Percentiles rank a stretch among this genome's conserved stretches.
These are phyloP conservation scores for Xylaria sp. DNA, from an alignment of 2,329 filamentous ascomycete species.

Conservation along the genomic window DNA sequence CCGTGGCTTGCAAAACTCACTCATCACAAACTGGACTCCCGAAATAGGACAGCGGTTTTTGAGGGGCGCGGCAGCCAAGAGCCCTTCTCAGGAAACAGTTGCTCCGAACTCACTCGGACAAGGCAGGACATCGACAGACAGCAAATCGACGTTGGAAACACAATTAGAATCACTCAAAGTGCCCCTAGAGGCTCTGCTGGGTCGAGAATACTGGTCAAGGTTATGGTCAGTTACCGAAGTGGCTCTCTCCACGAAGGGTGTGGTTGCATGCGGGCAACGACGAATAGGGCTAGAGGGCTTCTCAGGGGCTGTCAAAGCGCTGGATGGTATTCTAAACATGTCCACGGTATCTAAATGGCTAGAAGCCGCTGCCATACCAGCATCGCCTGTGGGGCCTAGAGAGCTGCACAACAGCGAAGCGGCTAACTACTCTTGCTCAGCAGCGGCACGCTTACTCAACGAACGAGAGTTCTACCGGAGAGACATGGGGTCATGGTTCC, in stretches of 20 bases:
- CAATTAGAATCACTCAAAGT: constrained; percentile 22
- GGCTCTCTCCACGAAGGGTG: constrained; percentile 17
- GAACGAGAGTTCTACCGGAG: constrained; percentile 19
- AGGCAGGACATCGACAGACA: neutral
- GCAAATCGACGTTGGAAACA: constrained; percentile 11
- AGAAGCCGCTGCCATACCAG: constrained; percentile 12
- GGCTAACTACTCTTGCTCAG: constrained; percentile 14
- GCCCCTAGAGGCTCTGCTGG: constrained; percentile 25
- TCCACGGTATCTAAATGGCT: constrained; percentile 29
- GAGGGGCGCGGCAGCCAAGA: neutral
- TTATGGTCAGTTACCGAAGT: constrained; percentile 29
- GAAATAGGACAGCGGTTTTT: constrained; percentile 10
- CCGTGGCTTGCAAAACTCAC: constrained; percentile 20
- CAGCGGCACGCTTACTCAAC: constrained; percentile 1
- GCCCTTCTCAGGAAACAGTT: neutral
- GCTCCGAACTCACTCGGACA: constrained; percentile 9
- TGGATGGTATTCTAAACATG: constrained; percentile 30
- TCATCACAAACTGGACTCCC: constrained; percentile 23
- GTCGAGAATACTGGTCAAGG: constrained; percentile 27
- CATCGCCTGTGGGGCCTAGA: neutral
- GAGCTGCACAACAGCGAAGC: constrained; percentile 22
- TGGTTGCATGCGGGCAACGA: constrained; percentile 23
- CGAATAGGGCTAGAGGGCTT: constrained; percentile 25
- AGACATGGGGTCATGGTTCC: neutral
- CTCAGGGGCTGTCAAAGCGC: constrained; percentile 19